Conservation (phyloP, 1,284 basidiomycete genomes). For the Trichosporon sp. region DNA sequence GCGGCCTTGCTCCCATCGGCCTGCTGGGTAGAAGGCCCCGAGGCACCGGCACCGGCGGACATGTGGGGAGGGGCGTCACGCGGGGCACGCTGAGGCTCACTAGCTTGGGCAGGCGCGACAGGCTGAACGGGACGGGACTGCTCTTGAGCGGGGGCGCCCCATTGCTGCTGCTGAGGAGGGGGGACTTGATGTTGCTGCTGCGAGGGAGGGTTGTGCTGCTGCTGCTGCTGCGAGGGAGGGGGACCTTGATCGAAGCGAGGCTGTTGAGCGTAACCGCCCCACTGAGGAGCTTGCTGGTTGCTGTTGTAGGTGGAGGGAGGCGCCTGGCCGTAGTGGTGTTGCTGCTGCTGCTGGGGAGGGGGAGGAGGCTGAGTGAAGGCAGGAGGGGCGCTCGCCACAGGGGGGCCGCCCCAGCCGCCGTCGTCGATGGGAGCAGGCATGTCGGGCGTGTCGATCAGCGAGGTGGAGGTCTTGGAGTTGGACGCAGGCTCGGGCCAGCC, state of each 20-base stretch:
- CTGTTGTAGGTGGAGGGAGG: not conserved
- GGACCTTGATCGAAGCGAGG: not conserved
- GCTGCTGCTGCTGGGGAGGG: not conserved
- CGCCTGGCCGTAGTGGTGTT: not conserved
- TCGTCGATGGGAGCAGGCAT: not conserved
- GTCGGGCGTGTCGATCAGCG: not conserved
- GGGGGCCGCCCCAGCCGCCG: not conserved
- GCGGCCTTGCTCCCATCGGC: no score
- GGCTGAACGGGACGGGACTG: not conserved
- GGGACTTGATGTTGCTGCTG: not conserved
- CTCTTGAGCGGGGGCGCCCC: not conserved
- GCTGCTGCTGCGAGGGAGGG: not conserved
- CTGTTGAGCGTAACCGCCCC: not conserved
- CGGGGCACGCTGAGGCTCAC: no score
- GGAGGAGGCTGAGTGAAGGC: not conserved
- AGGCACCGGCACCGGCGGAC: not conserved
- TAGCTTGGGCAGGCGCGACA: no score
- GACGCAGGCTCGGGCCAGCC: slow-evolving; percentile 23
- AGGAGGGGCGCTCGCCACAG: not conserved
- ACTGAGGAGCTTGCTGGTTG: not conserved
- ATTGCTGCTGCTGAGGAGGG: not conserved
- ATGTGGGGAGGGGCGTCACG: slow-evolving; percentile 5
- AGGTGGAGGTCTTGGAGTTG: not conserved
- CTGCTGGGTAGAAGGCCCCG: not conserved
- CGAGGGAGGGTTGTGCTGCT: not conserved